Base-by-base conservation (phyloP, 31 red algal genomes). In the Bonnemaisonia californica region DNA sequence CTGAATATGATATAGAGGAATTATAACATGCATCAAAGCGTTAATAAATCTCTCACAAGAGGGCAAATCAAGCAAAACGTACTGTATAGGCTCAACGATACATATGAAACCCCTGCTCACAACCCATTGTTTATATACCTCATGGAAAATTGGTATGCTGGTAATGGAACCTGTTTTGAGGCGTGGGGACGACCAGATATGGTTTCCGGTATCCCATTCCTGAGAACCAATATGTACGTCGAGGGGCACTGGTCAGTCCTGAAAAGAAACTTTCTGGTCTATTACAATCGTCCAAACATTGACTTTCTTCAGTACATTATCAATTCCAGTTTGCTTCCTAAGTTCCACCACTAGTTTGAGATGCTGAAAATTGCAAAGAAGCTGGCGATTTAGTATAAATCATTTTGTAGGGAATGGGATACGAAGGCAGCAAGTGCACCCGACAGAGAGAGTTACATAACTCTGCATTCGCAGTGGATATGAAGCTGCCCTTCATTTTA, bases 401-500 rank as follows among this genome's bases (percentile, higher is more conserved):
- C 12, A 2, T 41, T 71, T 38, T 7, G 9, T 19, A 71, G n/a
- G 22, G 33, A 71, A 21, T 71, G 67, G 67, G 38, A 19, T 19
- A 16, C 12, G 12, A 38, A 30, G 5, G 1, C 12, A 22, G 1
- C 38, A 16, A 71, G 39, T 26, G 13, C 3, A 11, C 67, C 31
- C n/a, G n/a, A n/a, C 30, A 71, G 38, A 19, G 2, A 21, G 11
- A 19, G 13, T 45, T 71, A 71, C 19, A 1, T n/a, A 3, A 71
- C 67, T 71, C 12, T 19, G 11, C 9, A 2, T 1, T 7, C 9
- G 34, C 27, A 9, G 18, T 71, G 67, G 33, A 71, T 29, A 41
- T 71, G 67, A 11, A n/a, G 35, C 7, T 71, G 67, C 67, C 9
- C 9, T 26, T 30, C 67, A 5, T 71, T 71, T 71, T 45, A 38